phyloP scores from a whole-genome alignment of 2,329 filamentous ascomycete species.

The Sphaerostilbella broomeana region DNA sequence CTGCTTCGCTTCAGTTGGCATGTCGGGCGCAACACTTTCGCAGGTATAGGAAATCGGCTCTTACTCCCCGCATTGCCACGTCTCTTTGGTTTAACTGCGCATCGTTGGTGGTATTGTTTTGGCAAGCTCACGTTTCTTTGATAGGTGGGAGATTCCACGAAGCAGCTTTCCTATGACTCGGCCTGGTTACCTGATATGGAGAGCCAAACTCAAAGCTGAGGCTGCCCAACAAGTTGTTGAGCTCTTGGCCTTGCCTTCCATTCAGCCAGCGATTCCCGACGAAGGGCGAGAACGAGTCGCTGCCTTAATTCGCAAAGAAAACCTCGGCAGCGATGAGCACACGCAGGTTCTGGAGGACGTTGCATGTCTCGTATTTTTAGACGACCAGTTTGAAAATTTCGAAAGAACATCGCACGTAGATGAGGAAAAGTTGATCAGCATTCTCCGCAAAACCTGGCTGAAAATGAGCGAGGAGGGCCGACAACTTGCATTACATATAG shows the following conservation, averaged over 20 bases:
- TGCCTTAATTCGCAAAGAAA: slow-evolving; percentile 72
- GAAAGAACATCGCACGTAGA: slow-evolving; percentile 58
- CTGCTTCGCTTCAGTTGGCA: slow-evolving; percentile 63
- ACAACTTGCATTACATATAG: slow-evolving; percentile 58
- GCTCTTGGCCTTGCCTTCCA: slow-evolving; percentile 36
- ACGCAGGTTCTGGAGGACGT: slow-evolving; percentile 77
- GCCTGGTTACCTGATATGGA: slow-evolving; percentile 73
- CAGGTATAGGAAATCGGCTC: slow-evolving; percentile 34
- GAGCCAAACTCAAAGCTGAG: slow-evolving; percentile 65
- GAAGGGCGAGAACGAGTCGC: slow-evolving; percentile 57
- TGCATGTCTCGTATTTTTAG: slow-evolving; percentile 79
- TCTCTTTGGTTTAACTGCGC: too few species aligned
- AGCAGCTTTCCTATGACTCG: slow-evolving; percentile 66
- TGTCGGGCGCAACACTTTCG: slow-evolving; percentile 80
- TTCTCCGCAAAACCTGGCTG: slow-evolving; percentile 66
- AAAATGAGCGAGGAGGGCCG: slow-evolving; percentile 64
- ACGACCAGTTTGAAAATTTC: slow-evolving; percentile 80
- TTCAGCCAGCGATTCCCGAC: slow-evolving; percentile 32
- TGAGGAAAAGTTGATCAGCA: slow-evolving; percentile 69
- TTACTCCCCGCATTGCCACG: not conserved
- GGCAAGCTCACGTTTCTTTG: not conserved
- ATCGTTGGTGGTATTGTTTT: too few species aligned
- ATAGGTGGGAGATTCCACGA: slow-evolving; percentile 72
- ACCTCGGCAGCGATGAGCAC: slow-evolving; percentile 52
- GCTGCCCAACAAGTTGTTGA: slow-evolving; percentile 48